Percentiles rank a stretch among this genome's conserved stretches.
phyloP scores from a whole-genome alignment of 768 basidiomycete genomes.

The Agaricus blazei region DNA sequence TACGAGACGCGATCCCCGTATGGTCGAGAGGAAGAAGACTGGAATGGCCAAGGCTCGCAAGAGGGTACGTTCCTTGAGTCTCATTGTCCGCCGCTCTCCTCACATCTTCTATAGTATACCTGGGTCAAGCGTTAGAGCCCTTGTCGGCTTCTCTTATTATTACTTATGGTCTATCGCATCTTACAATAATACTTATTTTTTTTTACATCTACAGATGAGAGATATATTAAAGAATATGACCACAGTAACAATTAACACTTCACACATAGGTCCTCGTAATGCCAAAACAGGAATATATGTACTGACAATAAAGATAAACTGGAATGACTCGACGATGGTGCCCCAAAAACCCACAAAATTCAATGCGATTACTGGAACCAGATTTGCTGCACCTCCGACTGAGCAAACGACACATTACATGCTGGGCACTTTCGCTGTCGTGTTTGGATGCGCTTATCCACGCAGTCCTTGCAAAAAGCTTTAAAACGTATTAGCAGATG shows the following conservation, averaged over 20 bases:
- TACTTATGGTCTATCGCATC: slow-evolving; percentile 3
- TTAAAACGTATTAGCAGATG: slow-evolving; percentile 1
- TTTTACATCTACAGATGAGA: background rate
- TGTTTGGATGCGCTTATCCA: slow-evolving; percentile 83
- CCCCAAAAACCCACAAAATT: slow-evolving; percentile 13
- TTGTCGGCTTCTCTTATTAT: background rate
- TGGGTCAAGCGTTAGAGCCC: slow-evolving; percentile 89
- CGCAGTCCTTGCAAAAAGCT: slow-evolving; percentile 85
- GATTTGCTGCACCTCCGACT: slow-evolving; percentile 64
- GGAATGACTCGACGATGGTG: background rate
- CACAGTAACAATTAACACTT: slow-evolving; percentile 4
- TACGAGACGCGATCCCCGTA: slow-evolving; percentile 87
- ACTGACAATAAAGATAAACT: slow-evolving; percentile 11
- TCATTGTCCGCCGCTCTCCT: slow-evolving; percentile 2
- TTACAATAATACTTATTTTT: slow-evolving; percentile 15
- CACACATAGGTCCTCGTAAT: slow-evolving; percentile 9
- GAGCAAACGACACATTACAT: slow-evolving; percentile 77
- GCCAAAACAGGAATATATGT: slow-evolving; percentile 10
- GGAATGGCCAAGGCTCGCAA: slow-evolving; percentile 90
- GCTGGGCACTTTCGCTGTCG: slow-evolving; percentile 94
- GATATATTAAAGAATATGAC: slow-evolving; percentile 13
- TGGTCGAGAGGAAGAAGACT: slow-evolving; percentile 99
- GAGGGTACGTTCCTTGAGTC: slow-evolving; percentile 50
- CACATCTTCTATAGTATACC: slow-evolving; percentile 50
- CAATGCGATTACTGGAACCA: slow-evolving; percentile 39